Evolutionary conservation across 345 rosid genomes (phyloP), one percentile per base, ranked within the genome.

Genomic region (Pistacia integerrima): DNA sequence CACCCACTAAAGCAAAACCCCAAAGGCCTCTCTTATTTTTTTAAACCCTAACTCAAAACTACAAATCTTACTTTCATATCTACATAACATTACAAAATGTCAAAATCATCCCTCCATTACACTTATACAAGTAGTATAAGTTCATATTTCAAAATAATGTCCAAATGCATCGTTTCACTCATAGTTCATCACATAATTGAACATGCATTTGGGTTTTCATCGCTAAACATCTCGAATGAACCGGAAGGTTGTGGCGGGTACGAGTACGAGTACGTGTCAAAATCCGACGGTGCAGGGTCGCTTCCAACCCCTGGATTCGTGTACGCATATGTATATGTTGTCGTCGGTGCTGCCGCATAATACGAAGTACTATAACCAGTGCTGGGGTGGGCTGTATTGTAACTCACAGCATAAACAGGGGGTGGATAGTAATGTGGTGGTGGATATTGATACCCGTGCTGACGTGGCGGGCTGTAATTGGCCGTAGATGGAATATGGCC

Each of bases 171-270:
- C 36, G 22, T 30, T 22, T 54, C 58, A 25, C 33, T 36, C 20
- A 46, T 2, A 41, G 1, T 70, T 52, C 44, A 33, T 89, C 84
- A 94, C 97, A 94, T 86, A 13, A 92, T 18, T 18, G 86, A 83
- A 89, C 98, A 94, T 11, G 93, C 98, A 75, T 91, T 92, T 0
- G 97, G 98, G 58, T 92, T 94, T 71, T 94, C 98, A 0, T 94
- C 98, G 73, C 97, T 92, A 17, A 94, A 87, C 44, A 94, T 63
- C 89, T 92, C 97, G 11, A 88, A 94, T 18, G 98, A 85, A 59
- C 85, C 83, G 0, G 87, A 75, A 72, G 90, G 85, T 49, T 77
- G 87, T 14, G 87, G 79, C 11, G 82, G 30, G 67, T 76, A 80
- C 1, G 79, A 5, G 49, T 87, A 78, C 11, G 82, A 25, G 67